Percentiles rank a stretch among this genome's conserved stretches.
Conservation (phyloP, 2,329 filamentous ascomycete genomes). For the Phialophora chinensis region DNA sequence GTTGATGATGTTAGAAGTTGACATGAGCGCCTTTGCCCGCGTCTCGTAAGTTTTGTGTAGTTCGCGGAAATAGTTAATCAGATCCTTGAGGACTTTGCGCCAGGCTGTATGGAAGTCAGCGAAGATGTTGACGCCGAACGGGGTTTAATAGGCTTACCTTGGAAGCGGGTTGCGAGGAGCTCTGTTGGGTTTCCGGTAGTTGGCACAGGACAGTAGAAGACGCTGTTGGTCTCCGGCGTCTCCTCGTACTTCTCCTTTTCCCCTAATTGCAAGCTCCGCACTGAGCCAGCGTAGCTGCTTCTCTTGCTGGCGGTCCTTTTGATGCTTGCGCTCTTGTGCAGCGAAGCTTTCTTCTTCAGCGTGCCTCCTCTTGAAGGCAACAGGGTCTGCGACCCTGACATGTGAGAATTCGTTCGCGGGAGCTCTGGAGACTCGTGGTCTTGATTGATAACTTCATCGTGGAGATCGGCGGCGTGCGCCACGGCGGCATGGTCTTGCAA, state of each 20-base stretch:
- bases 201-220: conserved; percentile 87
- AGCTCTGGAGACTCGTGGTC: conserved; percentile 39
- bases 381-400: conserved; percentile 50
- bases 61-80: conserved; percentile 92
- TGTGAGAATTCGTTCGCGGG: conserved; percentile 50
- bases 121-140: background rate
- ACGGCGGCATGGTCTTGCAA: conserved; percentile 43
- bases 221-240: conserved; percentile 75
- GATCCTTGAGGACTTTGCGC: conserved; percentile 92
- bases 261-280: conserved; percentile 77
- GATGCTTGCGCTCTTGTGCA: conserved; percentile 75
- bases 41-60: conserved; percentile 88
- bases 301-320: conserved; percentile 79
- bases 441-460: conserved; percentile 43
- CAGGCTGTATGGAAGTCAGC: conserved; percentile 67
- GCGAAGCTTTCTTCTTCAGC: conserved; percentile 83
- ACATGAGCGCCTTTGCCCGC: conserved; percentile 78
- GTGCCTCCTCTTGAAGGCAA: conserved; percentile 67
- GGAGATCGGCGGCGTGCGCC: conserved; percentile 47
- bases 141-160: conserved; percentile 64
- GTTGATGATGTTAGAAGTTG: conserved; percentile 82
- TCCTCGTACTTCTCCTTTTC: conserved; percentile 65
- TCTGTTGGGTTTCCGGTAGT: conserved; percentile 88
- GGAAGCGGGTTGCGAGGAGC: conserved; percentile 82
- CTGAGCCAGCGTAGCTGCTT: conserved; percentile 84